Conservation (phyloP, 1,284 basidiomycete species). For the Melampsora larici-populina region DNA sequence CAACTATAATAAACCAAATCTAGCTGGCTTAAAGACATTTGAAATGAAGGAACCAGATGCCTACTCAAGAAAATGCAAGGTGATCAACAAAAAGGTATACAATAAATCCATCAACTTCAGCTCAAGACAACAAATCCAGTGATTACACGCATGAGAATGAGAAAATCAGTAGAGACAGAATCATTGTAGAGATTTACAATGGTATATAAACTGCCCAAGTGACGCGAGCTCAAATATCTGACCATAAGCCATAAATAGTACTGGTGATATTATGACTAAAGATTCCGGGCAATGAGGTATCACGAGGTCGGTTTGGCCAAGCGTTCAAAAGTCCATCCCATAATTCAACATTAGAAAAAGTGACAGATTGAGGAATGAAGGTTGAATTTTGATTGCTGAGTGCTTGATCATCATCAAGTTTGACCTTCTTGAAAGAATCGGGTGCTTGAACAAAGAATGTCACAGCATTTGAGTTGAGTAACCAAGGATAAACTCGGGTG, state of each 20-base stretch:
- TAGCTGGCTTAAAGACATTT: too few species aligned
- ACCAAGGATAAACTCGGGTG: conserved; percentile 49
- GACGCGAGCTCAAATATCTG: conserved; percentile 20
- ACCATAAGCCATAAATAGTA: conserved; percentile 36
- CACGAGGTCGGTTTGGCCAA: conserved; percentile 32
- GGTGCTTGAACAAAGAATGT: conserved; percentile 16
- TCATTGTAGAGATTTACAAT: too few species aligned
- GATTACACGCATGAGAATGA: too few species aligned
- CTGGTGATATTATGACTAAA: conserved; percentile 33
- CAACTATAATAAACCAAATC: too few species aligned
- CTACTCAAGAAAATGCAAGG: too few species aligned
- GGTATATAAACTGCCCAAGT: too few species aligned
- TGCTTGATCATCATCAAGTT: background rate
- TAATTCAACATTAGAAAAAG: conserved; percentile 31
- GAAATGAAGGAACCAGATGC: too few species aligned
- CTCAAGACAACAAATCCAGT: too few species aligned
- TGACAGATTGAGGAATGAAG: conserved; percentile 1
- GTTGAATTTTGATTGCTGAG: background rate
- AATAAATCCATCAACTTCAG: too few species aligned
- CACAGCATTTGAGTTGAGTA: conserved; percentile 9
- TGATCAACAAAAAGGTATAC: too few species aligned
- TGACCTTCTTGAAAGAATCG: background rate
- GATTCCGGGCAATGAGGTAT: conserved; percentile 26
- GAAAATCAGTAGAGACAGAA: too few species aligned
- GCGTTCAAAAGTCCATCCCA: conserved; percentile 39